phyloP scores from a whole-genome alignment of 176 grass and related monocot genomes.

The Raddia distichophylla region DNA sequence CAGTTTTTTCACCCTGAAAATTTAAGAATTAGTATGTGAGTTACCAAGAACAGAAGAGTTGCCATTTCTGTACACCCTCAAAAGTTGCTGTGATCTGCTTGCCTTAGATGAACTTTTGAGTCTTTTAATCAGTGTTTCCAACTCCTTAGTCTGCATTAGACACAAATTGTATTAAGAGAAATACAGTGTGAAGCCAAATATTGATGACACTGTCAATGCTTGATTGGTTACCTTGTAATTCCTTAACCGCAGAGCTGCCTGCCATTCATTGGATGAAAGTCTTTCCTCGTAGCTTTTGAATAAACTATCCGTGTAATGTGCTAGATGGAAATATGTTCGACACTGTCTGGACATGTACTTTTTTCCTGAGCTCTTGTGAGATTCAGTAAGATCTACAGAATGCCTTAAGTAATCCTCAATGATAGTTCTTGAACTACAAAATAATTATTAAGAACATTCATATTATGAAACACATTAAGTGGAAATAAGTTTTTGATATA shows the following conservation, averaged over 20 bases:
- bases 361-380: constrained; percentile 53
- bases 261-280: constrained; percentile 90
- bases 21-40: constrained; percentile 33
- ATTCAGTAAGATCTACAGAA: constrained; percentile 72
- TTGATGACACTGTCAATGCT: constrained; percentile 11
- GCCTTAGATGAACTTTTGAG: constrained; percentile 81
- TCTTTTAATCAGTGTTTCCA: constrained; percentile 85
- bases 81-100: constrained; percentile 48
- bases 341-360: constrained; percentile 70
- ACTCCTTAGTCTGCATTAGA: constrained; percentile 75
- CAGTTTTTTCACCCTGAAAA: constrained; percentile 77
- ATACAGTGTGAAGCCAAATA: constrained; percentile 23
- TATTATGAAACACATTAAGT: constrained; percentile 5
- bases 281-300: constrained; percentile 96
- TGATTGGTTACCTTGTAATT: constrained; percentile 71
- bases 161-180: constrained; percentile 35
- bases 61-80: neutral
- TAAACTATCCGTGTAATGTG: constrained; percentile 87
- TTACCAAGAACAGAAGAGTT: constrained; percentile 19
- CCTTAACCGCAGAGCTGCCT: constrained; percentile 84
- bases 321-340: constrained; percentile 78
- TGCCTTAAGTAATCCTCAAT: constrained; percentile 88
- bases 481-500: constrained; percentile 9
- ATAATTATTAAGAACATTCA: neutral
- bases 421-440: constrained; percentile 84